These are phyloP conservation scores for Trypanosoma lewisi DNA, from an alignment of 208 protist species.

Conservation along the genomic window DNA sequence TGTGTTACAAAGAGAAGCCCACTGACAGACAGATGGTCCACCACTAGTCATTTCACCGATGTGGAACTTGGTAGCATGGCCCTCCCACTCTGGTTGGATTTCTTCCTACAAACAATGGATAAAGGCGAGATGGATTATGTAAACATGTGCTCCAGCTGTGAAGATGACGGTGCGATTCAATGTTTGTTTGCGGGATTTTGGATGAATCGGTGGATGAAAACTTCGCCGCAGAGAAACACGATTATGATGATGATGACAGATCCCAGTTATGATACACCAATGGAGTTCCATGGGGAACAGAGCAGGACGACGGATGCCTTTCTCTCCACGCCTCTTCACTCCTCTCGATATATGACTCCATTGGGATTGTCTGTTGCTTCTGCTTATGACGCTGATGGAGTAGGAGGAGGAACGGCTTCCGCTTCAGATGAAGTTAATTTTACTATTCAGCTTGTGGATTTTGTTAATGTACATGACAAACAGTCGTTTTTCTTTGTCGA, in stretches of 20 bases:
- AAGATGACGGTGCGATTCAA: conserved; percentile 16
- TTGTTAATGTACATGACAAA: conserved; percentile 14
- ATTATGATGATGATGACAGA: background rate
- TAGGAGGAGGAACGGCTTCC: background rate
- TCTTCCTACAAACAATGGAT: conserved; percentile 17
- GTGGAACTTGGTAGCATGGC: conserved; percentile 8
- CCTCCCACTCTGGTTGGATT: conserved; percentile 21
- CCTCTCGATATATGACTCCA: too few species aligned
- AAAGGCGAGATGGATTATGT: conserved; percentile 9
- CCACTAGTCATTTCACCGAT: background rate
- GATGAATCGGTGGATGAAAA: background rate
- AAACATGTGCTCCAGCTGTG: background rate
- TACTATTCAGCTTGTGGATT: conserved; percentile 8
- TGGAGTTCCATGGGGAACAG: too few species aligned
- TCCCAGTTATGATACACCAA: too few species aligned
- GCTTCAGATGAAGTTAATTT: conserved; percentile 8
- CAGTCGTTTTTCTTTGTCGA: conserved; percentile 24
- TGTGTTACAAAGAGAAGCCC: background rate
- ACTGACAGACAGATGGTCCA: background rate
- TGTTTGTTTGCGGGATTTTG: background rate
- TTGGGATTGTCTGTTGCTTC: too few species aligned
- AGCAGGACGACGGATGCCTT: too few species aligned
- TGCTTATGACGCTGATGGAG: background rate
- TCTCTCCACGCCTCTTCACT: too few species aligned
- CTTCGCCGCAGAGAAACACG: background rate